These are phyloP conservation scores for Viola pubescens DNA, from an alignment of 441 rosid genomes.

Conservation along the genomic window DNA sequence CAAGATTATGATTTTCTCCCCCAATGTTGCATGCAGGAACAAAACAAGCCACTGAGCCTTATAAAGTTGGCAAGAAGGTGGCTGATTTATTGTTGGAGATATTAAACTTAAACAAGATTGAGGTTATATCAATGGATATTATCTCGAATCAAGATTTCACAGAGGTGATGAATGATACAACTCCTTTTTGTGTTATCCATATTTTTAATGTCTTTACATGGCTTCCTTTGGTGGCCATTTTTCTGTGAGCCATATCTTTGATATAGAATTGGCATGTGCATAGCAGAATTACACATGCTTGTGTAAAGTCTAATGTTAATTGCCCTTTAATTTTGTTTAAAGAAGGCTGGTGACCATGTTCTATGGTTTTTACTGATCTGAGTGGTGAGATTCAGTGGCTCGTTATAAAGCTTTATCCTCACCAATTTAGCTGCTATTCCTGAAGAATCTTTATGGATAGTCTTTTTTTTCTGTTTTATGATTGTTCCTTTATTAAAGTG, in stretches of 20 bases:
- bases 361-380: not conserved
- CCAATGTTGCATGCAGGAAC: constrained; percentile 46
- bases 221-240: not conserved
- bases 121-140: constrained; percentile 67
- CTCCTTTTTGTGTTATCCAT: constrained; percentile 3
- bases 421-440: too few species aligned
- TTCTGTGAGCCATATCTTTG: not conserved
- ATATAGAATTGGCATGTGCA: not conserved
- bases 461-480: not conserved
- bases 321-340: too few species aligned
- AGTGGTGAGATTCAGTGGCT: constrained; percentile 1
- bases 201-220: not conserved
- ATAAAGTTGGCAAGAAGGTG: constrained; percentile 74
- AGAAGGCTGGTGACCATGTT: not conserved
- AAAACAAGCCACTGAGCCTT: constrained; percentile 63
- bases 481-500: not conserved
- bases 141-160: constrained; percentile 94
- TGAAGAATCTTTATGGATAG: too few species aligned
- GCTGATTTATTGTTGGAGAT: constrained; percentile 64
- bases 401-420: not conserved
- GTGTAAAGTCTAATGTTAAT: too few species aligned
- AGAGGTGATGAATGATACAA: constrained; percentile 44
- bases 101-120: constrained; percentile 79
- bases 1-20: constrained; percentile 12
- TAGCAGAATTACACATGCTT: not conserved